phyloP scores from a whole-genome alignment of 1,284 basidiomycete genomes.

The Ceratorhiza oryzae-sativae region DNA sequence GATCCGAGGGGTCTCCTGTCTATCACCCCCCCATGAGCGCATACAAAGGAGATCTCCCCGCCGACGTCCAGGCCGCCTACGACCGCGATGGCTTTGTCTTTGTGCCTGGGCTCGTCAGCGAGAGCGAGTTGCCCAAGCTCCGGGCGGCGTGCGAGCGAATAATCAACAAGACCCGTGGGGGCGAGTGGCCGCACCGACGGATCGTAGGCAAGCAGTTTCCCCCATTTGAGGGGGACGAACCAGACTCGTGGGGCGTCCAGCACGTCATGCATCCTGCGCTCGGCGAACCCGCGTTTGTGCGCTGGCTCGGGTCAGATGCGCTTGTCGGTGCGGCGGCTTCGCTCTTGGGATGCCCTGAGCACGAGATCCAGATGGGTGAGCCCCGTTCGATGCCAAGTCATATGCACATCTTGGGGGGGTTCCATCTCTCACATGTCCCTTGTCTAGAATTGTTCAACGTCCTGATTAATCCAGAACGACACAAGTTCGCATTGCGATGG shows the following conservation, averaged over 20 bases:
- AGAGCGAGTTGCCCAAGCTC: slow-evolving; percentile 55
- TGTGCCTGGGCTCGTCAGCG: slow-evolving; percentile 65
- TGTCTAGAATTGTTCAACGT: slow-evolving; percentile 77
- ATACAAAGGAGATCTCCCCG: slow-evolving; percentile 39
- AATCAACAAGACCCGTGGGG: slow-evolving; percentile 64
- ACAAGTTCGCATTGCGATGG: slow-evolving; percentile 81
- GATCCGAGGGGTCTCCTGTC: neutral
- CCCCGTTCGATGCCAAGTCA: slow-evolving; percentile 41
- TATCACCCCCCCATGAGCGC: slow-evolving; percentile 43
- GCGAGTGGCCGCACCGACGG: slow-evolving; percentile 71
- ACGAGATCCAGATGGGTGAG: slow-evolving; percentile 73
- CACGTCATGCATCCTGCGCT: slow-evolving; percentile 81
- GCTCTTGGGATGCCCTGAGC: slow-evolving; percentile 64
- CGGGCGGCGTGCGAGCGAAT: slow-evolving; percentile 62
- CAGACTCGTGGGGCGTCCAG: slow-evolving; percentile 82
- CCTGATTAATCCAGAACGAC: slow-evolving; percentile 71
- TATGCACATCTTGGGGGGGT: slow-evolving; percentile 1
- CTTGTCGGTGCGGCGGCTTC: slow-evolving; percentile 60
- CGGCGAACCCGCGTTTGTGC: slow-evolving; percentile 63
- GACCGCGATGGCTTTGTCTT: slow-evolving; percentile 75
- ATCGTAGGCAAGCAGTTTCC: slow-evolving; percentile 85
- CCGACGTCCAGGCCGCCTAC: slow-evolving; percentile 53
- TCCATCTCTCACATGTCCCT: neutral
- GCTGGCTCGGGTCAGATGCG: slow-evolving; percentile 71
- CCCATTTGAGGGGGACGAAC: slow-evolving; percentile 64